Evolutionary conservation across 495 filamentous ascomycete species (phyloP), one percentile per base, ranked within the genome.

Genomic region (Talaromyces stipitatus): DNA sequence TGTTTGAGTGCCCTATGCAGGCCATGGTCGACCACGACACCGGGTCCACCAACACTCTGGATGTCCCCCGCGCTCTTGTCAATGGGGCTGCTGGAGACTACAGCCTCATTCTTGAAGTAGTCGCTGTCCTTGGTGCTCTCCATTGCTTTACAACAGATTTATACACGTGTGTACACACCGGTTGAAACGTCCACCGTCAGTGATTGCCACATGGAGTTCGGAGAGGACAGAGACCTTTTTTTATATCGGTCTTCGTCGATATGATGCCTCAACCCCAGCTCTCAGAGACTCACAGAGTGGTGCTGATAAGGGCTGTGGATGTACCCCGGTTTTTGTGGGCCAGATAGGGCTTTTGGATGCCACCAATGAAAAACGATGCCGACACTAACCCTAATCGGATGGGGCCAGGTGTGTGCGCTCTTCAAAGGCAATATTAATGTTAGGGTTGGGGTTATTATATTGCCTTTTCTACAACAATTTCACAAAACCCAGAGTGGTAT

Each of bases 1-100:
- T 66, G 63, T 9, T 64, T 63, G 26, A 72, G 55, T n/a, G 32
- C 55, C 26, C 65, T 62, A n/a, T 63, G 60, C 12, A 71, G 58
- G 12, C 65, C 66, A 14, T 63, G 63, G 9, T 68, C 67, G 16
- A 65, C 61, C 7, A 63, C 65, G 56, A 68, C 57, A 14, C 52
- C 26, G 26, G 20, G 3, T 1, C 29, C 26, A 22, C 20, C 48
- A 14, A 30, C 26, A 51, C 2, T 18, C 27, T 48, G 45, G 24
- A 48, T 48, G 12, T 51, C 27, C 16, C 48, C 48, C 3, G 26
- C 7, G 48, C 48, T 30, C 24, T 28, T 51, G 48, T 51, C 48
- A 8, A 51, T 26, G 11, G 48, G 12, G 20, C 20, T 18, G 1
- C 27, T 16, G 14, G 24, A n/a, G n/a, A 30, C 48, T 9, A 26